Conservation (phyloP, 140 eudicot species). For the Oenanthe javanica region DNA sequence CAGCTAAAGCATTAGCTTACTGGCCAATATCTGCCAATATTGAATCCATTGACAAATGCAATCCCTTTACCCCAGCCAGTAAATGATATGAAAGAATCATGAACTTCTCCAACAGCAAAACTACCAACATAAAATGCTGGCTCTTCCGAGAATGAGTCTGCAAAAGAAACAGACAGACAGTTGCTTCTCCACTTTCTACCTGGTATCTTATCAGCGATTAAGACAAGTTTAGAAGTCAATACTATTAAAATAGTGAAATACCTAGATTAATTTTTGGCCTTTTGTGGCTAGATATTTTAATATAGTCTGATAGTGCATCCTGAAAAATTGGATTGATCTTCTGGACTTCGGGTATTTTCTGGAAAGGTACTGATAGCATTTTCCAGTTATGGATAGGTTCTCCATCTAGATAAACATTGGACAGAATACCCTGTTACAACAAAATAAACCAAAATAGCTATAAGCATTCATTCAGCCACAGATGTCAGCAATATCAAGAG, state of each 20-base stretch:
- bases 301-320: conserved; percentile 18
- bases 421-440: conserved; percentile 63
- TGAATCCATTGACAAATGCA: conserved; percentile 71
- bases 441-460: conserved; percentile 3
- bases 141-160: conserved; percentile 39
- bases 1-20: conserved; percentile 27
- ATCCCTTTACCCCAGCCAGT: conserved; percentile 91
- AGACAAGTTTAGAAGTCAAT: neutral
- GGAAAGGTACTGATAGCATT: conserved; percentile 58
- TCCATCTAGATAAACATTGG: conserved; percentile 63
- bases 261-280: conserved; percentile 27
- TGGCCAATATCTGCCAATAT: conserved; percentile 94
- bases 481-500: neutral
- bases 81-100: conserved; percentile 71
- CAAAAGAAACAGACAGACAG: conserved; percentile 11
- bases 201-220: neutral
- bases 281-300: conserved; percentile 33
- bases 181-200: conserved; percentile 5
- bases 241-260: conserved; percentile 3
- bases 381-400: conserved; percentile 71
- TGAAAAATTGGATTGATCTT: conserved; percentile 26
- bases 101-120: conserved; percentile 41
- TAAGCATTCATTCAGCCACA: neutral
- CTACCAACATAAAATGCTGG: conserved; percentile 68
- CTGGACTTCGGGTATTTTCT: conserved; percentile 43